Percentiles rank a stretch among this genome's conserved stretches.
These are phyloP conservation scores for Podila epicladia DNA, from an alignment of 192 early-diverging fungal species.

Conservation along the genomic window DNA sequence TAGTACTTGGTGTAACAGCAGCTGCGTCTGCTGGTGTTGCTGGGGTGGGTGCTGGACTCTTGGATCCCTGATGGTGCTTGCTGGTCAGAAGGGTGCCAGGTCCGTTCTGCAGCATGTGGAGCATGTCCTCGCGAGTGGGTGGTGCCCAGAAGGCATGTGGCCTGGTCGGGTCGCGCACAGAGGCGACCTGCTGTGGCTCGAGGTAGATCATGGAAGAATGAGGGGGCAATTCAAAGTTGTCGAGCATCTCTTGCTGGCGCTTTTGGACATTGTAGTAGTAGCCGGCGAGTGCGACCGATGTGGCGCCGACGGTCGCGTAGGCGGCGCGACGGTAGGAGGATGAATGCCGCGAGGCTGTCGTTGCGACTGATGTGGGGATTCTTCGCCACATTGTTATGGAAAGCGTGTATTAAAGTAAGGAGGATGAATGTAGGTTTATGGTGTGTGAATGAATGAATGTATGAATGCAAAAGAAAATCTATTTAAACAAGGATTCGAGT, in stretches of 20 bases:
- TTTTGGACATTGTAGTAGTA: constrained; percentile 33
- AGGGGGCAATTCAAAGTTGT: constrained; percentile 37
- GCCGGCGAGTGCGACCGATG: constrained; percentile 23
- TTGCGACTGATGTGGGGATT: constrained; percentile 28
- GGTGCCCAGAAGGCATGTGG: constrained; percentile 80
- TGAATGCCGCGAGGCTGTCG: constrained; percentile 2
- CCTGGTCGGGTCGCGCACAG: constrained; percentile 40
- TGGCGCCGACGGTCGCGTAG: constrained; percentile 37
- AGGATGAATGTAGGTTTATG: background rate
- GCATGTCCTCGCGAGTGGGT: constrained; percentile 77
- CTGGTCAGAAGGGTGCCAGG: constrained; percentile 55
- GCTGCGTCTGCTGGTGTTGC: constrained; percentile 3
- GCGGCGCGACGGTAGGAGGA: constrained; percentile 21
- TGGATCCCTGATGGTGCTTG: constrained; percentile 9
- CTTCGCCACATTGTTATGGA: constrained; percentile 40
- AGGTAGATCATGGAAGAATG: constrained; percentile 45
- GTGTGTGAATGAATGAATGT: background rate
- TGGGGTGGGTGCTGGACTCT: background rate
- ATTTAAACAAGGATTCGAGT: constrained; percentile 15
- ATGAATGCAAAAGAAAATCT: background rate
- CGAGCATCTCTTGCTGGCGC: constrained; percentile 3
- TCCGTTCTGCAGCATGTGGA: constrained; percentile 67
- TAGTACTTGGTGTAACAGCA: background rate
- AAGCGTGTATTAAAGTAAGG: background rate
- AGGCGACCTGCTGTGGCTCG: constrained; percentile 22